Base-by-base conservation (phyloP, 2,329 filamentous ascomycete species). In the Diaporthe vexans region DNA sequence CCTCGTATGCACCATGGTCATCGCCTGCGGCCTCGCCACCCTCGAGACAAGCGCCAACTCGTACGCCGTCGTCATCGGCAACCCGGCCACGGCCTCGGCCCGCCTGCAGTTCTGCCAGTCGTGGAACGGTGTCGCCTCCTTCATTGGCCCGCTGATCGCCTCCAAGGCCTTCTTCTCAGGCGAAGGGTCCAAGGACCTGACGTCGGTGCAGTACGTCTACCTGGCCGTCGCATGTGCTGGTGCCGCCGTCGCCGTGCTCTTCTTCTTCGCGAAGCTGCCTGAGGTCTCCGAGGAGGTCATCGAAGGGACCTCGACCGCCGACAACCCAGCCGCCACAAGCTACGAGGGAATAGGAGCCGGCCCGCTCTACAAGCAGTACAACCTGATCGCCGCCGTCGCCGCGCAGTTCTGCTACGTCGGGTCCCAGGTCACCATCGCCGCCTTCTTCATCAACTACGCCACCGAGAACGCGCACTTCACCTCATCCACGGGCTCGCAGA, bases 361-460 rank as follows among this genome's bases (percentile, higher is more conserved):
- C 72, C 88, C 89, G 0, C 86, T 92, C 78, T 79, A 80, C 71
- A 90, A 89, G 77, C 90, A 92, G 80, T 89, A 89, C 79, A 89
- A 88, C 58, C 85, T 93, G 2, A 91, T 92, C 83, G 86, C 90
- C 71, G 90, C 89, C 37, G 87, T 90, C 0, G 88, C 86, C 77
- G 86, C 89, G 0, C 91, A 92, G 78, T 92, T 92, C 82, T 91
- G 89, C 81, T 92, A 92, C 77, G 89, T 89, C 0, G 90, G 90
- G 9, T 87, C 90, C 0, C 90, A 92, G 79, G 85, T 89, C 7
- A 88, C 85, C 1, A 85, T 89, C 37, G 86, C 87, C 83, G 77
- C 82, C 75, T 90, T 91, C 77, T 90, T 90, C 79, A 89, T 91
- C 81, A 88, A 88, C 74, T 89, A 83, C 58, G 81, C 79, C 61